phyloP scores from a whole-genome alignment of 2,329 filamentous ascomycete genomes.

The Arthrobotrys iridis region DNA sequence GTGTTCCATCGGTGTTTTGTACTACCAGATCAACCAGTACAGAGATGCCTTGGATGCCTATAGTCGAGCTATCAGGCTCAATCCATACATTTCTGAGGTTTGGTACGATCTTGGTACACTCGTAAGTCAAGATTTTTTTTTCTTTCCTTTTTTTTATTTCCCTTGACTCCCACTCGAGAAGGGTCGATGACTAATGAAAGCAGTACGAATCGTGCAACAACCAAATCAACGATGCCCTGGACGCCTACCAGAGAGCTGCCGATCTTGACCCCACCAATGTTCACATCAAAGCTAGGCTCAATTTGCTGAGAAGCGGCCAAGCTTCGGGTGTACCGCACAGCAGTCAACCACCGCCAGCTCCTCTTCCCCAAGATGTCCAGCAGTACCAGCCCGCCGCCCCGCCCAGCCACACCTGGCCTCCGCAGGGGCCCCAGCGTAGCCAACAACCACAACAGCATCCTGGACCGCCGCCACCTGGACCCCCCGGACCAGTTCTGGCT shows the following conservation, averaged over 20 bases:
- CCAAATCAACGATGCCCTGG: constrained; percentile 93
- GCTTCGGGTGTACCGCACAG: constrained; percentile 76
- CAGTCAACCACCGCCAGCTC: constrained; percentile 71
- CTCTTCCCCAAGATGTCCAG: constrained; percentile 84
- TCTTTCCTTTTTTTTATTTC: no score
- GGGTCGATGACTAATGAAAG: constrained; percentile 41
- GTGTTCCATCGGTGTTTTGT: constrained; percentile 98
- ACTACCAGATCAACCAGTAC: constrained; percentile 99
- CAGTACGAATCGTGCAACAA: constrained; percentile 99
- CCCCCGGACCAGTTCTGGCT: constrained; percentile 64
- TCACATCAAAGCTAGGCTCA: constrained; percentile 93
- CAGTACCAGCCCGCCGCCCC: constrained; percentile 87
- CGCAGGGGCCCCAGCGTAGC: constrained; percentile 78
- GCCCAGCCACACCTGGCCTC: constrained; percentile 68
- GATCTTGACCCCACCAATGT: constrained; percentile 93
- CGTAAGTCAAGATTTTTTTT: constrained; percentile 68
- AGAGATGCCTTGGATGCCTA: constrained; percentile 97
- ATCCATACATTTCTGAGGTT: constrained; percentile 97
- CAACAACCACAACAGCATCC: constrained; percentile 72
- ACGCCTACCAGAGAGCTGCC: constrained; percentile 92
- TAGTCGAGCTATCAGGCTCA: constrained; percentile 92
- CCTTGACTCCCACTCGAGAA: constrained; percentile 13
- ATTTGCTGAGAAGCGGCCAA: constrained; percentile 84
- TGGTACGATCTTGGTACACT: constrained; percentile 98
- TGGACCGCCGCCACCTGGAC: constrained; percentile 60